Percentiles rank a stretch among this genome's conserved stretches.
Conservation (phyloP, 768 basidiomycete genomes). For the Podaxis mareebaensis region DNA sequence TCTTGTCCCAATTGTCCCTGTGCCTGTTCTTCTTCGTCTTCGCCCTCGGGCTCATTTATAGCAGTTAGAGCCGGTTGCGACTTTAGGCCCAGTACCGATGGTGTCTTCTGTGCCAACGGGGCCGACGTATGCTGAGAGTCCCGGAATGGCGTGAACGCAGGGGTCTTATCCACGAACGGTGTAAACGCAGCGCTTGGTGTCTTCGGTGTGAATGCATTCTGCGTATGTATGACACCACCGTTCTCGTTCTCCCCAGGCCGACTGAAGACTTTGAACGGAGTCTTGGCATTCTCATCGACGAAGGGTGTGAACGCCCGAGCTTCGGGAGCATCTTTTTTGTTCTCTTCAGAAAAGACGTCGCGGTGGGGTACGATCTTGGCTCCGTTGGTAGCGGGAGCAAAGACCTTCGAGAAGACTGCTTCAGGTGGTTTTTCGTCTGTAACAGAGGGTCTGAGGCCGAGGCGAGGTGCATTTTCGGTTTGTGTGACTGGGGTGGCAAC, state of each 20-base stretch:
- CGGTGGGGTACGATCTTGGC: constrained; percentile 39
- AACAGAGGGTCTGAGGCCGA: constrained; percentile 30
- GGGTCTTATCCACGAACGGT: constrained; percentile 38
- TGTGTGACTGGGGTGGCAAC: constrained; percentile 29
- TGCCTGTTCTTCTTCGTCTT: constrained; percentile 32
- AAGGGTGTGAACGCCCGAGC: constrained; percentile 38
- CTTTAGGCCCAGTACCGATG: constrained; percentile 1
- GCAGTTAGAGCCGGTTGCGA: not conserved
- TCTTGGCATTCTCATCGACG: constrained; percentile 43
- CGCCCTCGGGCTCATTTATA: constrained; percentile 31
- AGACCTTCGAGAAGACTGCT: constrained; percentile 61
- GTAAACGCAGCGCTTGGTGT: constrained; percentile 39
- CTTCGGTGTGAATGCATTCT: constrained; percentile 47
- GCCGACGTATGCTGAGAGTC: constrained; percentile 28
- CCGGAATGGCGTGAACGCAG: constrained; percentile 40
- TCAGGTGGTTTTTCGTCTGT: constrained; percentile 37
- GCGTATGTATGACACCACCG: constrained; percentile 20
- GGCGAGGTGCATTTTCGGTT: constrained; percentile 30
- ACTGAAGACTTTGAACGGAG: constrained; percentile 71
- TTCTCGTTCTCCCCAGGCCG: constrained; percentile 60
- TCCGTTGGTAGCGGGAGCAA: constrained; percentile 56
- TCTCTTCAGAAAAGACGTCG: constrained; percentile 41
- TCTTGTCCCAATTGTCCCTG: constrained; percentile 30
- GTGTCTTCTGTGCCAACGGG: constrained; percentile 30
- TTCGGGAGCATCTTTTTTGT: constrained; percentile 42